Base-by-base conservation (phyloP, 257 asterid genomes). In the Jaltomata sinuosa region DNA sequence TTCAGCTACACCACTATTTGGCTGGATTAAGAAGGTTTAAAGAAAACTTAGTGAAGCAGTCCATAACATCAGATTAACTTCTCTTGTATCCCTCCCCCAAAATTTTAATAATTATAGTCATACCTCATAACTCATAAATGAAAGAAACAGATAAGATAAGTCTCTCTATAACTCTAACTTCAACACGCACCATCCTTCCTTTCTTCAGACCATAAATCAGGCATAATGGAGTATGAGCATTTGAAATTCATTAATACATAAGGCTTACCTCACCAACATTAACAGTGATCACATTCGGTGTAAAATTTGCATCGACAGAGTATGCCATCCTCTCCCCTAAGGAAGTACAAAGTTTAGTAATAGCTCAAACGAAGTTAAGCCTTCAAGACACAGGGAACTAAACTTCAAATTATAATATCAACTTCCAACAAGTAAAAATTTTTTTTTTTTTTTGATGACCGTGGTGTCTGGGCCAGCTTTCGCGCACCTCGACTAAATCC, bases 271-370 rank as follows among this genome's bases (percentile, higher is more conserved):
- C 97, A 76, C 98, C 98, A 6, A 94, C 53, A 89, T 91, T 92
- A 49, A 94, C 94, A 78, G 95, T 90, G 81, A 96, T 87, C 89
- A 92, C 93, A 40, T 96, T 98, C 3, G 97, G 96, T 6, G 91
- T 89, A 86, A 96, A 92, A 87, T 91, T 91, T 87, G 92, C 97
- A 79, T 97, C 92, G 34, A 40, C 90, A 16, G 96, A 89, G 84
- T 69, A 83, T 45, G 91, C 79, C 85, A 80, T 82, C 80, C 83
- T 84, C 47, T 88, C 90, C 71, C 94, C 98, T 90, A 34, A 85
- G 88, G 84, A 40, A 85, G 69, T 31, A 53, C 29, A 64, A 79
- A 82, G 81, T 80, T 40, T 12, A 65, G 22, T 29, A 77, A 84
- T 61, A 77, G 61, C 54, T 55, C 50, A 25, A 62, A 78, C 38